These are phyloP conservation scores for Triadica sebifera DNA, from an alignment of 345 rosid species.

Conservation along the genomic window DNA sequence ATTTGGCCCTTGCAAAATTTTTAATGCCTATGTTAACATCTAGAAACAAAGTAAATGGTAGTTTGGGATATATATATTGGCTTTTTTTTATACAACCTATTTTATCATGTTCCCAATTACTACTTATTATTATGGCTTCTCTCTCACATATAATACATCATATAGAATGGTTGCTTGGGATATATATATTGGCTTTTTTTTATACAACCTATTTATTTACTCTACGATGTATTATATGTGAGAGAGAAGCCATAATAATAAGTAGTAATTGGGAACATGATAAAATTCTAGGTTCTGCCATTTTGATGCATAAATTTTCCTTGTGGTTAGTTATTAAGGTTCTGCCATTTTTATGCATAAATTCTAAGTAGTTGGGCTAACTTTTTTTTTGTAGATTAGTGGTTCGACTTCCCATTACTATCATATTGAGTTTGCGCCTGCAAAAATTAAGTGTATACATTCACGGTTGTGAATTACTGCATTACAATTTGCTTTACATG, in stretches of 20 bases:
- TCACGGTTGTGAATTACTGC: neutral
- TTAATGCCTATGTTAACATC: neutral
- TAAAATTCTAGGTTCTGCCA: neutral
- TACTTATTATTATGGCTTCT: neutral
- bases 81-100: too few species aligned
- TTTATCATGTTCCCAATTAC: neutral
- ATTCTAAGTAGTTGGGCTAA: neutral
- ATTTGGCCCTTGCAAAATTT: neutral
- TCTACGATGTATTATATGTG: neutral
- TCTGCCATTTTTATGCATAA: too few species aligned
- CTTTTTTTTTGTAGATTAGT: neutral
- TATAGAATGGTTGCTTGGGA: conserved; percentile 37
- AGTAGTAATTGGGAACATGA: neutral
- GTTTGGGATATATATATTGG: too few species aligned
- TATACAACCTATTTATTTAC: neutral
- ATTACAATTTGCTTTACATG: neutral
- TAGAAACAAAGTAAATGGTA: neutral
- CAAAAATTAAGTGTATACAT: neutral
- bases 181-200: neutral
- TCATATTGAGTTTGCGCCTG: neutral
- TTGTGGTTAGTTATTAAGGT: conserved; percentile 49
- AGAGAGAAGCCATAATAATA: neutral
- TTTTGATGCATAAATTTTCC: neutral
- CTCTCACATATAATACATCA: neutral
- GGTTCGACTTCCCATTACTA: neutral